Base-by-base conservation (phyloP, 352 stramenopile species). In the Phytophthora vignae region DNA sequence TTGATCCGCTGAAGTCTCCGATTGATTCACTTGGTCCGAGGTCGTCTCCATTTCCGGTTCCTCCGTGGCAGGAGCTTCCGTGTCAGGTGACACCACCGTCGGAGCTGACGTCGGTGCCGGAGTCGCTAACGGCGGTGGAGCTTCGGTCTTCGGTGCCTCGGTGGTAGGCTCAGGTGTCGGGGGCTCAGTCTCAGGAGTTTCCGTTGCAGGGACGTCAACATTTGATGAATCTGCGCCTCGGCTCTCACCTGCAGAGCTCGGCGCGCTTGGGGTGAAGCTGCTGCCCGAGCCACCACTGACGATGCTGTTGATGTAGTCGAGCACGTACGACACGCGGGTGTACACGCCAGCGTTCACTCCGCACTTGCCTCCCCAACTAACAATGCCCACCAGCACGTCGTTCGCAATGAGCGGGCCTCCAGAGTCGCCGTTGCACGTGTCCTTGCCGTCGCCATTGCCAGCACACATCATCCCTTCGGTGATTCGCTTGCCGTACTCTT, bases 361-460 rank as follows among this genome's bases (percentile, higher is more conserved):
- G 60, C 85, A 91, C 2, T 73, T 77, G 53, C 79, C 82, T 19
- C 82, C 83, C 85, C 83, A 93, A 73, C 82, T 91, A 11, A 93
- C 85, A n/a, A 93, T 60, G 9, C 85, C 85, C 22, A 93, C 57
- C 15, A 90, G 69, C 55, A 77, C 80, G 55, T 87, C 63, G 61
- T 79, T 85, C 1, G 71, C 72, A 27, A 90, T 84, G 9, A 93
- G 73, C 14, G 85, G 81, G 9, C 85, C 83, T 11, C 84, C 85
- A 15, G 85, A 93, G 70, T 93, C 85, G 55, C 85, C 83, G 63
- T 90, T 88, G 82, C 83, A 93, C 27, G 78, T 78, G 60, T 87
- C 82, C 65, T 89, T 81, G 36, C 76, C 77, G 40, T 74, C 63
- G 33, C 80, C 78, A 10, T 81, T 67, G 9, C 85, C 85, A 0